phyloP scores from a whole-genome alignment of 2,329 filamentous ascomycete species.

The Hansfordia pulvinata region DNA sequence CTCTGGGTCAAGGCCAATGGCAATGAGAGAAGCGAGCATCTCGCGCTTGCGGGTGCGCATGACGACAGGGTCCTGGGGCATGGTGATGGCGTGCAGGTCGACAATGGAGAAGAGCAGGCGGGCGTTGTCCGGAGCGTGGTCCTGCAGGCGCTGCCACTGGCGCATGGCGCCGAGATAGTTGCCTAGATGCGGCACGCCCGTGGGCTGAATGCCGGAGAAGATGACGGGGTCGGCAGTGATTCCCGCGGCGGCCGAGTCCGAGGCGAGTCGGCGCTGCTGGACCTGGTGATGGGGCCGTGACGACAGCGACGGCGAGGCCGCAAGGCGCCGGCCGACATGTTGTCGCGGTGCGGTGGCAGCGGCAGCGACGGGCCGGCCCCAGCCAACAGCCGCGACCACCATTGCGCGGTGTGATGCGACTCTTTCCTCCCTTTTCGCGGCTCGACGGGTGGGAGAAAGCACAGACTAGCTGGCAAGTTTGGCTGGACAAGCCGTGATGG shows the following conservation, averaged over 20 bases:
- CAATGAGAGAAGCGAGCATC: slow-evolving; percentile 66
- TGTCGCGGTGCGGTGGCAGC: no score
- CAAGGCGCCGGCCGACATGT: no score
- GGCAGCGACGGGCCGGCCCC: no score
- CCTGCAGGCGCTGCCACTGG: slow-evolving; percentile 74
- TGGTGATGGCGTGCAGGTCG: slow-evolving; percentile 85
- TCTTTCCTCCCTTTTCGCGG: no score
- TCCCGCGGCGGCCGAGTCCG: no score
- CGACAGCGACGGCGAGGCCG: no score
- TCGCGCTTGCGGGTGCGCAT: slow-evolving; percentile 57
- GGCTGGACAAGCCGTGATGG: no score
- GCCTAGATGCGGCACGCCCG: slow-evolving; percentile 82
- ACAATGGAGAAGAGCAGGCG: slow-evolving; percentile 77
- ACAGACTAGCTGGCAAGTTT: no score
- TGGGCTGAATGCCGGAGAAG: slow-evolving; percentile 96
- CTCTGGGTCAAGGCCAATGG: slow-evolving; percentile 70
- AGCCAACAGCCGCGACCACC: no score
- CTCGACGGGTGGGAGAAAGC: no score
- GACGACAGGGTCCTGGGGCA: slow-evolving; percentile 48
- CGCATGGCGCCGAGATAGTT: slow-evolving; percentile 88
- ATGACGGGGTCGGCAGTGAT: slow-evolving; percentile 31
- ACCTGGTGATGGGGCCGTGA: no score
- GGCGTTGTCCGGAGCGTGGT: slow-evolving; percentile 39
- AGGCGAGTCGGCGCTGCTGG: slow-evolving; percentile 1
- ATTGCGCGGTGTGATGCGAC: no score